Evolutionary conservation across 2,329 filamentous ascomycete species (phyloP), one percentile per base, ranked within the genome.

Genomic region (Fusarium newnesense): DNA sequence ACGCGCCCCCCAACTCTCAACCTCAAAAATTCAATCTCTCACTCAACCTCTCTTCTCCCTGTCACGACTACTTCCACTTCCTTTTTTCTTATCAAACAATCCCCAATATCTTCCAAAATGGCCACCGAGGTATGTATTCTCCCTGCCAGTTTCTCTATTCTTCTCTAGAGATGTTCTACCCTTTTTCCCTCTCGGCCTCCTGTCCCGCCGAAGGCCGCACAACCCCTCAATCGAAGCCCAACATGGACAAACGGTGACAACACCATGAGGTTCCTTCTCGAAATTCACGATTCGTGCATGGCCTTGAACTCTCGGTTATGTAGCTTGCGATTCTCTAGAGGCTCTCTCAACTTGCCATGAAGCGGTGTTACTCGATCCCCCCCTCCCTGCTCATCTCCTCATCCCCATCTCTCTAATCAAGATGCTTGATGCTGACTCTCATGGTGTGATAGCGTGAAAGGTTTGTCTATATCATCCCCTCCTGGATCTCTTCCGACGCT

Each of bases 391-490:
- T 60, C 60, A 61, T 60, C 54, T 62, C 49, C 32, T 30, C 44
- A 60, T 52, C 57, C 62, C 62, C 67, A 66, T 66, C 63, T 73
- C 57, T 36, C 62, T 63, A 47, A 60, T 50, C 53, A 68, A 66
- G 30, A 59, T 61, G 56, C 65, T 72, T 69, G 47, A 74, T 83
- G 79, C 84, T 84, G 80, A 81, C 81, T 75, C 58, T 72, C 80
- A 63, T 78, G 72, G 77, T 77, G 79, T 69, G 79, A 76, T 83
- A 92, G 91, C 91, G 91, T 87, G 91, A 92, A 85, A 92, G 88
- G 91, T 92, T 91, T 82, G 84, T 85, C 73, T 69, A 70, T 60
- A 66, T 64, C 30, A 42, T 60, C 43, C 54, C 65, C 67, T 73
- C 52, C 64, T 64, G 53, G 60, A 64, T 75, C 66, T 30, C 62